Evolutionary conservation across 495 filamentous ascomycete species (phyloP).

Genomic region (Aspergillus conjunctus): DNA sequence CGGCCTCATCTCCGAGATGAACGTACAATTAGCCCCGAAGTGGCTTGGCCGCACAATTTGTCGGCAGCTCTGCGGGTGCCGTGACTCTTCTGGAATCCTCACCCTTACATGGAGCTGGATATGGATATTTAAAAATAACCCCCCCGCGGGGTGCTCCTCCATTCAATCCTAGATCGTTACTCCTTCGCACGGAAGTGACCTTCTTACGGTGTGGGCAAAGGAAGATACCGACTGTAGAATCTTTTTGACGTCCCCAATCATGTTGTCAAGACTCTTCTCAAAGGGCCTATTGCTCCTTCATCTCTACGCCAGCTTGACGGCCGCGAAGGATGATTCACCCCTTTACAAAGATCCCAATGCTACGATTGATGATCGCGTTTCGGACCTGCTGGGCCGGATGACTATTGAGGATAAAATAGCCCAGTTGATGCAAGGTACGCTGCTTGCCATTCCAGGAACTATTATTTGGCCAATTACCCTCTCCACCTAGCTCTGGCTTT

Average conservation of each 20-base stretch:
- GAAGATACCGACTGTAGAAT: neutral
- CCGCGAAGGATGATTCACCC: constrained; percentile 27
- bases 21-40: constrained; percentile 7
- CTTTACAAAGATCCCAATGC: constrained; percentile 65
- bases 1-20: constrained; percentile 21
- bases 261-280: constrained; percentile 31
- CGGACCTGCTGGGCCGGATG: constrained; percentile 68
- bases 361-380: constrained; percentile 60
- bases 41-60: constrained; percentile 3
- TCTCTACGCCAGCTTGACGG: constrained; percentile 28
- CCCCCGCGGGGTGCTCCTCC: constrained; percentile 1
- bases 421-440: constrained; percentile 62
- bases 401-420: constrained; percentile 69
- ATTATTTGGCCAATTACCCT: neutral
- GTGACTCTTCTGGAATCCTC: neutral
- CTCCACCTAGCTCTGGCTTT: too few species aligned
- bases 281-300: constrained; percentile 36
- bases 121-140: constrained; percentile 3
- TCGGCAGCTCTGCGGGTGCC: neutral
- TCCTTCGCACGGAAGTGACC: constrained; percentile 6
- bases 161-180: neutral
- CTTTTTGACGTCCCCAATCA: constrained; percentile 11
- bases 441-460: neutral
- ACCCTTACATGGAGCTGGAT: neutral
- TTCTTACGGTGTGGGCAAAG: neutral